Base-by-base conservation (phyloP, 2,329 filamentous ascomycete genomes). In the Aureobasidium lini region DNA sequence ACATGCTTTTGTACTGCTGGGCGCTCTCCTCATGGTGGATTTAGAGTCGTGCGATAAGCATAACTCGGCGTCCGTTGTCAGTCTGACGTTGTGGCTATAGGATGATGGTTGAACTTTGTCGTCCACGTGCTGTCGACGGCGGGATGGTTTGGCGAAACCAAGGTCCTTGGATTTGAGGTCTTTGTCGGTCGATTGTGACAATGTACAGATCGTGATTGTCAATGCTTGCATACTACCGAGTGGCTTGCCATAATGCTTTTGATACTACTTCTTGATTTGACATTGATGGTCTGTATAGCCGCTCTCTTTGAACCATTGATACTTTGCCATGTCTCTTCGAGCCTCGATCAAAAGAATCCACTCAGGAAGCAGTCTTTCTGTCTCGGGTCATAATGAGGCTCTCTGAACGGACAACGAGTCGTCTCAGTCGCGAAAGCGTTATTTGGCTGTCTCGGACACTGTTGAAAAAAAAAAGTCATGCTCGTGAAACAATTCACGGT, bases 31-130 rank as follows among this genome's bases (percentile, higher is more conserved):
- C 13, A 36, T 29, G 46, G 32, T 29, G 6, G 11, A 23, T 43
- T 43, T 54, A 54, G 29, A 43, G 37, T 56, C 31, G 16, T 36
- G 40, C 40, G 52, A 56, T 56, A 56, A 56, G 52, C 52, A 56
- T 56, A 56, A 56, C 10, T n/a, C 39, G 50, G 37, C 50, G 39
- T 54, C 15, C 50, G 50, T 54, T 52, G n/a, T 39, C 16, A 29
- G 23, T 13, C 28, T 36, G 37, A 53, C 49, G 36, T 53, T 56
- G 40, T 36, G 31, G 52, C 37, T 56, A 56, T 56, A 56, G 52
- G 52, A 56, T 44, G 52, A 46, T 56, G 52, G 23, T 15, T 10
- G 40, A 37, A 56, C 6, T 56, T 28, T 56, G 29, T 13, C 10
- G 46, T 46, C 40, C 50, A 54, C 50, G 29, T 43, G 50, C 39